phyloP scores from a whole-genome alignment of 2,329 filamentous ascomycete genomes.

The Neobulgaria alba region DNA sequence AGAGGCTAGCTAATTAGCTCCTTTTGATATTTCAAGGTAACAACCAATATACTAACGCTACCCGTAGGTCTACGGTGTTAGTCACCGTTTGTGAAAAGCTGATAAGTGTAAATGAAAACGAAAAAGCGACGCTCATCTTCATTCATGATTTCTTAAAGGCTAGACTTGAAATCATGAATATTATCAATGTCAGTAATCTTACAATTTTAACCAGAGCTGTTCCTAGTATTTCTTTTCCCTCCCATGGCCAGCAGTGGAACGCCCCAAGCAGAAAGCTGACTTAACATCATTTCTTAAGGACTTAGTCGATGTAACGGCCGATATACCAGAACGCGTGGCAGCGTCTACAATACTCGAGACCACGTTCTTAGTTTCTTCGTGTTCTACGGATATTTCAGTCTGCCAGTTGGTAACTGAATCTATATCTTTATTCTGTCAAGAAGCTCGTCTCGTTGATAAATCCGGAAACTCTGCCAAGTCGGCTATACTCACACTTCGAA shows the following conservation, averaged over 20 bases:
- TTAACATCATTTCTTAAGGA: conserved; percentile 43
- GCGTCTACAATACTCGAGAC: conserved; percentile 52
- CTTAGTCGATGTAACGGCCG: conserved; percentile 43
- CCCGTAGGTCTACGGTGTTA: conserved; percentile 23
- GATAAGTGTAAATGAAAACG: conserved; percentile 18
- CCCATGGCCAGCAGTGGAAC: neutral
- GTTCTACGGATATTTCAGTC: conserved; percentile 55
- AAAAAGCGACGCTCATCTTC: conserved; percentile 23
- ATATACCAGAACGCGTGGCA: conserved; percentile 44
- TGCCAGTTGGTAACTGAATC: conserved; percentile 57
- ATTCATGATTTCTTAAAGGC: conserved; percentile 50
- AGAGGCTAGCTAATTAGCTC: neutral
- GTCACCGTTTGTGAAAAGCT: conserved; percentile 24
- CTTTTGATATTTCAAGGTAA: no score
- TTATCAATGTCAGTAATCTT: conserved; percentile 20
- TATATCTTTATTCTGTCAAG: conserved; percentile 53
- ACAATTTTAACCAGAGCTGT: conserved; percentile 21
- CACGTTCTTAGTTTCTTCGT: conserved; percentile 53
- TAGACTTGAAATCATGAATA: conserved; percentile 42
- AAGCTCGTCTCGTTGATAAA: conserved; percentile 46
- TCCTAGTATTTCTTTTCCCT: conserved; percentile 22
- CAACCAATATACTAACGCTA: neutral
- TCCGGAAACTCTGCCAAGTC: conserved; percentile 42
- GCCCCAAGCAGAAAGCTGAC: no score
- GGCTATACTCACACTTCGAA: conserved; percentile 46